These are phyloP conservation scores for Psophocarpus tetragonolobus DNA, from an alignment of 306 rosid genomes.

Conservation along the genomic window DNA sequence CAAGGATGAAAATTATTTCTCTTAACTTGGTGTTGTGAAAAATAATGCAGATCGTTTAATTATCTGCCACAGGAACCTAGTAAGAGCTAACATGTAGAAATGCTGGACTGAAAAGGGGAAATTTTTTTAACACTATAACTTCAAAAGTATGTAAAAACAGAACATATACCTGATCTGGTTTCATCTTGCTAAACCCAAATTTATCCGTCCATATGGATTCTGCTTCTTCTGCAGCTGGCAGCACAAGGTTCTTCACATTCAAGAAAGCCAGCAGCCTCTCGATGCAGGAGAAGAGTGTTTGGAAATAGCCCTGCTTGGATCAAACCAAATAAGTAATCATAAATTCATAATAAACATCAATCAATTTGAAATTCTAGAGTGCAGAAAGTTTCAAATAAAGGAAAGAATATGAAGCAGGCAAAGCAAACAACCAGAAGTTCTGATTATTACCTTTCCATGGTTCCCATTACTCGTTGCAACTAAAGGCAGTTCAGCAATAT, in stretches of 20 bases:
- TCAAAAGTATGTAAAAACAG: conserved; percentile 1
- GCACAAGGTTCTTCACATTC: conserved; percentile 75
- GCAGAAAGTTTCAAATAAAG: conserved; percentile 11
- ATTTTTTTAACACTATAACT: background rate
- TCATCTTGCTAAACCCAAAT: conserved; percentile 77
- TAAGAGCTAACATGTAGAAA: conserved; percentile 9
- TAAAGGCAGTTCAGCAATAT: conserved; percentile 92
- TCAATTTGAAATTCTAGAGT: conserved; percentile 10
- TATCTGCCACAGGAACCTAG: conserved; percentile 14
- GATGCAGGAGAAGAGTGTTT: conserved; percentile 75
- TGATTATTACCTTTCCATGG: conserved; percentile 77
- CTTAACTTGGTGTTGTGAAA: background rate
- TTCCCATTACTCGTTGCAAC: conserved; percentile 82
- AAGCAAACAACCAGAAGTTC: conserved; percentile 5
- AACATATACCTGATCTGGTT: conserved; percentile 67
- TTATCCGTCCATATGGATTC: conserved; percentile 87
- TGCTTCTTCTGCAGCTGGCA: conserved; percentile 96
- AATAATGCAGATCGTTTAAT: background rate
- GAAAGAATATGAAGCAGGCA: conserved; percentile 8
- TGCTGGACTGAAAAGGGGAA: conserved; percentile 9
- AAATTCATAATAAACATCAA: background rate
- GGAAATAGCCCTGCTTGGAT: conserved; percentile 81
- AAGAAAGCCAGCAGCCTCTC: conserved; percentile 79
- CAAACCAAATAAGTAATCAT: background rate
- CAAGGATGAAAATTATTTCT: conserved; percentile 7